A percentile compares a stretch with the other conserved stretches of the same genome.
These are phyloP conservation scores for Saitoella complicata DNA, from an alignment of 805 yeast species.

Conservation along the genomic window DNA sequence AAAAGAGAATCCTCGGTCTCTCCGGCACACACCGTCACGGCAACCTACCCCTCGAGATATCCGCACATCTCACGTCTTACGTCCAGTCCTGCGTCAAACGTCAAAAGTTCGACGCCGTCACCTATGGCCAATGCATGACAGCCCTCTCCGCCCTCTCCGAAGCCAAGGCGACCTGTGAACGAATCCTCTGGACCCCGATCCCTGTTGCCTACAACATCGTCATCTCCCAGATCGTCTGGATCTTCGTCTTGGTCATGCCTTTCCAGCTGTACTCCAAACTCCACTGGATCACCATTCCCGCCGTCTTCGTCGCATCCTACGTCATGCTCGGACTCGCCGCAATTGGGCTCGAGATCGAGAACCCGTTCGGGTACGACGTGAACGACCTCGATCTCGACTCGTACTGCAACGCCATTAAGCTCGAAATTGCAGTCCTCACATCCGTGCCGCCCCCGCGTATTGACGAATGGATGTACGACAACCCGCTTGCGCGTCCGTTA, in stretches of 20 bases:
- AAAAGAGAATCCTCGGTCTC: too few relatives aligned
- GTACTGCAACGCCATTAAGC: slow-evolving; percentile 11
- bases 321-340: slow-evolving; percentile 13
- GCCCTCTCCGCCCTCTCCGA: too few relatives aligned
- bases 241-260: slow-evolving; percentile 11
- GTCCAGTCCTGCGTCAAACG: too few relatives aligned
- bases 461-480: slow-evolving; percentile 8
- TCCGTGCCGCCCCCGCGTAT: slow-evolving; percentile 9
- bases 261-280: slow-evolving; percentile 10
- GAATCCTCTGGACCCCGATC: slow-evolving; percentile 12
- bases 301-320: slow-evolving; percentile 10
- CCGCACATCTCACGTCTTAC: too few relatives aligned
- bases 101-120: too few relatives aligned
- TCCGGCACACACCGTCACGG: too few relatives aligned
- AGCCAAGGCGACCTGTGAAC: slow-evolving; percentile 2
- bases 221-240: slow-evolving; percentile 12
- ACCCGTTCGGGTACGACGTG: slow-evolving; percentile 13
- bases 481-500: too few relatives aligned
- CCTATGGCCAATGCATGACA: too few relatives aligned
- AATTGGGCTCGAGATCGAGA: slow-evolving; percentile 12
- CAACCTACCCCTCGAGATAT: too few relatives aligned
- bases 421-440: slow-evolving; percentile 11
- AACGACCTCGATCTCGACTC: slow-evolving; percentile 12
- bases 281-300: slow-evolving; percentile 13
- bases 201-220: slow-evolving; percentile 13